These are phyloP conservation scores for Lanmaoa pseudosensibilis DNA, from an alignment of 768 basidiomycete genomes.

Conservation along the genomic window DNA sequence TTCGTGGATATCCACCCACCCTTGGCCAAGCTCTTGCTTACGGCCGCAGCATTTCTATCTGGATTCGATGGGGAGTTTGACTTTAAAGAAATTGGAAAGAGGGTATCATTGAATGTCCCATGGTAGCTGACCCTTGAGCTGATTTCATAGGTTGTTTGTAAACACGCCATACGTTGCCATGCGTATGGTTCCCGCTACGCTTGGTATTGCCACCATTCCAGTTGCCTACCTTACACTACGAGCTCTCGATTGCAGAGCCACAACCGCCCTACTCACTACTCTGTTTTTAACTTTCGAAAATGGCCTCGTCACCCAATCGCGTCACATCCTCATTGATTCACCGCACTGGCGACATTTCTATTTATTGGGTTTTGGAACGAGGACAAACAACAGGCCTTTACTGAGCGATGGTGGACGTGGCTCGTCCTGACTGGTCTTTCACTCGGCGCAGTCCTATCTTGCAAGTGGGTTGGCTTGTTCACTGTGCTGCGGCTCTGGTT, in stretches of 20 bases:
- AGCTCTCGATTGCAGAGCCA: constrained; percentile 86
- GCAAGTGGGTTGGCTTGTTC: constrained; percentile 99
- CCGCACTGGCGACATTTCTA: constrained; percentile 80
- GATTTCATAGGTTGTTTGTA: constrained; percentile 65
- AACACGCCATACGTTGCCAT: constrained; percentile 94
- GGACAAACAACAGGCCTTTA: constrained; percentile 82
- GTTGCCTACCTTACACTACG: constrained; percentile 92
- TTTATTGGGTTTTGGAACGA: constrained; percentile 93
- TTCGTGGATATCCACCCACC: constrained; percentile 98
- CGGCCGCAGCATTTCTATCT: constrained; percentile 80
- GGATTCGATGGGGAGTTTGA: constrained; percentile 94
- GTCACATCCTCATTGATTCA: constrained; percentile 98
- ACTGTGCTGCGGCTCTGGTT: constrained; percentile 88
- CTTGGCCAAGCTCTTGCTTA: constrained; percentile 92
- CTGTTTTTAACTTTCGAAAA: constrained; percentile 97
- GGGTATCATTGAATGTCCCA: constrained; percentile 29
- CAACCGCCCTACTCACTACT: constrained; percentile 87
- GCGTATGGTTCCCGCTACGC: constrained; percentile 89
- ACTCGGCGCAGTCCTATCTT: constrained; percentile 88
- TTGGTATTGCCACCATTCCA: constrained; percentile 89
- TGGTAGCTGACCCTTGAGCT: neutral
- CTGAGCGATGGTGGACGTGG: constrained; percentile 90
- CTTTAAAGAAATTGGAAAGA: constrained; percentile 98
- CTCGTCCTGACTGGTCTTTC: constrained; percentile 82
- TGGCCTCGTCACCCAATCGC: constrained; percentile 91